Base-by-base conservation (phyloP, 495 filamentous ascomycete genomes). In the Penicillium nucicola region DNA sequence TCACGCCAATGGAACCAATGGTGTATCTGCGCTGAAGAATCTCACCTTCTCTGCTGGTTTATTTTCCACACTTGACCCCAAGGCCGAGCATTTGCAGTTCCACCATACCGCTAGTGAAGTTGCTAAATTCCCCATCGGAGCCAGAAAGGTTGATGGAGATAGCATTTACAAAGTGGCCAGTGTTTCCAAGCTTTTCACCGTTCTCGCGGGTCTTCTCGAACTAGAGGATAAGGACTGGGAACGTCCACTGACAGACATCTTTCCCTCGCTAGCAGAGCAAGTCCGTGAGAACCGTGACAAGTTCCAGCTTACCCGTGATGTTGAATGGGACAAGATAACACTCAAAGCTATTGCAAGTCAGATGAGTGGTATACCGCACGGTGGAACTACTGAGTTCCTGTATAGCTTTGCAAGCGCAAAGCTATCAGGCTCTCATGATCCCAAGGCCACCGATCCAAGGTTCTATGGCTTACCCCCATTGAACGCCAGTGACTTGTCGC, bases 91-190 rank as follows among this genome's bases (percentile, higher is more conserved):
- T 8, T 56, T 76, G 3, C 75, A 77, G 56, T 75, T 55, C 20
- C 64, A 67, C 37, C 48, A 65, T 41, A 53, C 58, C 4, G 18
- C 53, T 11, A 46, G 13, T 2, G 33, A 30, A 18, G 50, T 20
- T 2, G 28, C 50, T 12, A 50, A 57, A 43, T 61, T 22, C 14
- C 46, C 67, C 12, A 37, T 66, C 3, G 76, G 74, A 1, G 62
- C 60, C n/a, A 61, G 61, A 3, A 66, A 64, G 37, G 69, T 81
- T 15, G 67, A 76, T 52, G 67, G 57, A 6, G 56, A 80, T 41
- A 76, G 68, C 4, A 68, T 83, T 15, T 82, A 78, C 53, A 68
- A 74, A 10, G 53, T 81, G 8, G 79, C 73, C 8, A 81, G 77
- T 45, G 58, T 80, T 25, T 75, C 76, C 0, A 83, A 83, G 48